Evolutionary conservation across 2,329 filamentous ascomycete genomes (phyloP), one percentile per base, ranked within the genome.

Genomic region (Cercospora janseana): DNA sequence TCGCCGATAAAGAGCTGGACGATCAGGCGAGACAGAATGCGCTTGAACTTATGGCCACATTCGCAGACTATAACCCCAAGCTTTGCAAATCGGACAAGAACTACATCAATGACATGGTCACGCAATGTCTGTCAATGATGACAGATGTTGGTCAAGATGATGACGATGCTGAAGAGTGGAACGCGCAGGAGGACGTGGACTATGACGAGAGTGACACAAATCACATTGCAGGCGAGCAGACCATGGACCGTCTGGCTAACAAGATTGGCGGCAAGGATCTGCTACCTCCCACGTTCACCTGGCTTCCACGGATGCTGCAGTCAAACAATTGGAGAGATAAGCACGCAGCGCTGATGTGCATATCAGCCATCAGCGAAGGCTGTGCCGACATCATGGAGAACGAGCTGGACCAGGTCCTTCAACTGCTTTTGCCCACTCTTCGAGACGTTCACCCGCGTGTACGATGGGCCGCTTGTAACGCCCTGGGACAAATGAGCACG

Each of bases 401-500:
- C 32, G 93, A 98, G 70, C 78, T 98, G 3, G 88, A 90, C 69
- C 91, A 96, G 66, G 92, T 98, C 16, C 79, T 98, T 40, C 89
- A 95, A 58, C 79, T 98, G 49, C 92, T 98, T n/a, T 83, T 96
- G 42, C 93, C 93, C 12, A 87, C 92, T 27, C 79, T 98, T 27
- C 84, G 86, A 62, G 92, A 98, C 66, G 80, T 87, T 29, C 93
- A 98, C 66, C 88, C 93, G 31, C 88, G 93, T 66, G 93, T 98
- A 48, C 86, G 92, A 63, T 98, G 94, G 85, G 93, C 93, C 45
- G 93, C 91, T 26, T 98, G 93, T 76, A 97, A 98, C 66, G 93
- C 93, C 32, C 80, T 98, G n/a, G 93, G 93, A 21, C 93, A 98
- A 71, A 98, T 98, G 93, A 97, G 92, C 74, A 98, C 93, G 24